These are phyloP conservation scores for Termitomyces sp. DNA, from an alignment of 768 basidiomycete species.

Conservation along the genomic window DNA sequence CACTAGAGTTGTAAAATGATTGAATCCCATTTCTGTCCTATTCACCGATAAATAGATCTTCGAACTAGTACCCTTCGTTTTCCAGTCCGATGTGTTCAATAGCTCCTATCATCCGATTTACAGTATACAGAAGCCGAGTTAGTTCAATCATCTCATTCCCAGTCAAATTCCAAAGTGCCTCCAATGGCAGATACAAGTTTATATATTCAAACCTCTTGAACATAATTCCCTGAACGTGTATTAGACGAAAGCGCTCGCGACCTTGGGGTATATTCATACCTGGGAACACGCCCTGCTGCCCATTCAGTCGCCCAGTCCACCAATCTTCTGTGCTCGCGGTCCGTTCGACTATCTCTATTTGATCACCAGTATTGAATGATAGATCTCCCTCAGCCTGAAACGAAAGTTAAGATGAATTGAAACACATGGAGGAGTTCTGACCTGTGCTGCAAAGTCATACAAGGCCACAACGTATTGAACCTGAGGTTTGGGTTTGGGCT, in stretches of 20 bases:
- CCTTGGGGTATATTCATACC: slow-evolving; percentile 37
- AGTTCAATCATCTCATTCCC: not conserved
- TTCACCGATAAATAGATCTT: not conserved
- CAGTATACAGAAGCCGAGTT: not conserved
- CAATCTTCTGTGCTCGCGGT: slow-evolving; percentile 86
- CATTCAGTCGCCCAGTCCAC: slow-evolving; percentile 93
- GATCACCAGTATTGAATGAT: slow-evolving; percentile 84
- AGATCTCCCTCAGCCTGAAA: slow-evolving; percentile 85
- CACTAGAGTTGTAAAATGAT: not conserved
- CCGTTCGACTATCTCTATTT: slow-evolving; percentile 85
- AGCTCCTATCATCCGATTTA: not conserved
- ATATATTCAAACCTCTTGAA: slow-evolving; percentile 40
- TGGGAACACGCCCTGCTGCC: slow-evolving; percentile 86
- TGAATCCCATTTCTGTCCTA: not conserved
- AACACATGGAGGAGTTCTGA: slow-evolving; percentile 22
- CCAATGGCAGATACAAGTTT: not conserved
- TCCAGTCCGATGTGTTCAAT: not conserved
- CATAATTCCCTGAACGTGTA: slow-evolving; percentile 54
- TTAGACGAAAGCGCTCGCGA: slow-evolving; percentile 3
- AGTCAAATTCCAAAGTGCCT: not conserved
- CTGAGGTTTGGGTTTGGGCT: slow-evolving; percentile 77
- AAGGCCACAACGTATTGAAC: slow-evolving; percentile 84
- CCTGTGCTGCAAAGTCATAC: slow-evolving; percentile 94
- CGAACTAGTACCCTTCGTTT: not conserved
- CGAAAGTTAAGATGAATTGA: slow-evolving; percentile 1